These are phyloP conservation scores for Wickerhamiella australiensis DNA, from an alignment of 805 yeast genomes.

Conservation along the genomic window DNA sequence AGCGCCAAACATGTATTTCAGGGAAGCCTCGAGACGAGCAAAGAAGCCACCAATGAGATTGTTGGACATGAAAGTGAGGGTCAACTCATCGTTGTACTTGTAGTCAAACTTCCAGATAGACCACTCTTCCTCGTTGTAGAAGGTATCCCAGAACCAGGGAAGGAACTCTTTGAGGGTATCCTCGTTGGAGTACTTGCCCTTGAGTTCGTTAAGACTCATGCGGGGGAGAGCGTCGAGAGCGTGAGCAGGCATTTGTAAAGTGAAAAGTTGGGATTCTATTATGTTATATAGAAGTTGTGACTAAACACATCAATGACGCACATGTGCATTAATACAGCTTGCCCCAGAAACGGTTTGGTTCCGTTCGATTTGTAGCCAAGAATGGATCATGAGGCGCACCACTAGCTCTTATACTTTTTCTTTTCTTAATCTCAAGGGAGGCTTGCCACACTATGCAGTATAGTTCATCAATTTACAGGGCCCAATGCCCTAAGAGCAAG, in stretches of 20 bases:
- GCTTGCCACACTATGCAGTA: too few species aligned
- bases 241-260: constrained; percentile 40
- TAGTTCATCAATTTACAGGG: too few species aligned
- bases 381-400: too few species aligned
- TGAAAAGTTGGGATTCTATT: neutral
- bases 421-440: too few species aligned
- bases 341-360: neutral
- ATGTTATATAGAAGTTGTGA: neutral
- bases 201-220: constrained; percentile 50
- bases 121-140: constrained; percentile 86
- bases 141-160: constrained; percentile 93
- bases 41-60: constrained; percentile 97
- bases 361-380: neutral
- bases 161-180: constrained; percentile 89
- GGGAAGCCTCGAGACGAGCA: constrained; percentile 83
- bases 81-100: constrained; percentile 96
- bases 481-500: too few species aligned
- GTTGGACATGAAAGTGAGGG: constrained; percentile 95
- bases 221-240: constrained; percentile 74
- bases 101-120: constrained; percentile 89
- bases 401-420: too few species aligned
- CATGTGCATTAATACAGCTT: neutral
- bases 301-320: neutral
- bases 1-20: constrained; percentile 88
- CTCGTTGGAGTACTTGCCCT: constrained; percentile 91